Evolutionary conservation across 2,329 filamentous ascomycete species (phyloP).

Genomic region (Xylaria multiplex): DNA sequence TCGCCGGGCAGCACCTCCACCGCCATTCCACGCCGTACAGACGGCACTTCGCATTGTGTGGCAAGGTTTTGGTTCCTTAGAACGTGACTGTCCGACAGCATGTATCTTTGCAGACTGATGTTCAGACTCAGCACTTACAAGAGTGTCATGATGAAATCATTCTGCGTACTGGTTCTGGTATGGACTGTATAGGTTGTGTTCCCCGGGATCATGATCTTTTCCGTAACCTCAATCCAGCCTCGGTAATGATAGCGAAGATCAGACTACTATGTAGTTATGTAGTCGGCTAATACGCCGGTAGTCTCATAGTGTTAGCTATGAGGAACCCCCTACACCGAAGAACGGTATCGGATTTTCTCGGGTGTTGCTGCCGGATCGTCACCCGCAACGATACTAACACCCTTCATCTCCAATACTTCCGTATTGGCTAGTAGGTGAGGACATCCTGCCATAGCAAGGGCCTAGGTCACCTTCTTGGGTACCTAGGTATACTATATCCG

Average conservation of each 20-base stretch:
- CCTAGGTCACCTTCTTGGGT: background rate
- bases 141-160: constrained; percentile 12
- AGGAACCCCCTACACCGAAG: constrained; percentile 21
- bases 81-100: constrained; percentile 40
- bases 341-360: constrained; percentile 2
- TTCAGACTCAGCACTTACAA: constrained; percentile 25
- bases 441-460: background rate
- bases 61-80: constrained; percentile 40
- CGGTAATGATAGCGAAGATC: constrained; percentile 13
- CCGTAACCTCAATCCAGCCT: constrained; percentile 21
- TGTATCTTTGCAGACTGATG: constrained; percentile 31
- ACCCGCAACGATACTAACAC: background rate
- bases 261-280: constrained; percentile 16
- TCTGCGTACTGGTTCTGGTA: background rate
- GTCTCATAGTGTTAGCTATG: constrained; percentile 19
- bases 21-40: constrained; percentile 44
- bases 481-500: constrained; percentile 19
- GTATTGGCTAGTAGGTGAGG: background rate
- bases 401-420: background rate
- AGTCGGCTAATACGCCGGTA: constrained; percentile 8
- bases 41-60: constrained; percentile 44
- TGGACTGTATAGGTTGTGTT: constrained; percentile 28
- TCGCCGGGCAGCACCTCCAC: constrained; percentile 37
- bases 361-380: background rate
- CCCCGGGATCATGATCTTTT: constrained; percentile 33